These are phyloP conservation scores for Trichoderma aggressivum DNA, from an alignment of 2,329 filamentous ascomycete genomes.

Conservation along the genomic window DNA sequence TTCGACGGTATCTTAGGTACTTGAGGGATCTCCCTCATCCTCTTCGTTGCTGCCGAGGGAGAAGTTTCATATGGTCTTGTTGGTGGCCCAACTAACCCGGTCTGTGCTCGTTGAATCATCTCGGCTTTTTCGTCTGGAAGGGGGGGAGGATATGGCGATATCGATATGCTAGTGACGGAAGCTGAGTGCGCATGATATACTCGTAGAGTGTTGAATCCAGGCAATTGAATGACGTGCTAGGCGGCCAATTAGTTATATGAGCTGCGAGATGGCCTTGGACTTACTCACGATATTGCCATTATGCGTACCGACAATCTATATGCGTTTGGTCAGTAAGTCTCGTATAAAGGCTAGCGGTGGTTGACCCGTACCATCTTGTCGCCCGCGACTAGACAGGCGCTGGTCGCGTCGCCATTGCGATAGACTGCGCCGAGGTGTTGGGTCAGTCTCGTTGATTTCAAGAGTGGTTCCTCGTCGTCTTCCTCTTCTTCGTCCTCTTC, in stretches of 20 bases:
- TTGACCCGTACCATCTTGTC: slow-evolving; percentile 80
- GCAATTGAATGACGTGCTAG: slow-evolving; percentile 81
- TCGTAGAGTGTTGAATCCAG: slow-evolving; percentile 74
- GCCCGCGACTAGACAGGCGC: slow-evolving; percentile 81
- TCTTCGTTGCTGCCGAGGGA: slow-evolving; percentile 50
- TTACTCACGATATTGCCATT: slow-evolving; percentile 86
- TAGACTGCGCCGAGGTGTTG: slow-evolving; percentile 77
- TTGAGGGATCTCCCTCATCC: slow-evolving; percentile 48
- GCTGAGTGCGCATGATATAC: slow-evolving; percentile 92
- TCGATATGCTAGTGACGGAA: slow-evolving; percentile 83
- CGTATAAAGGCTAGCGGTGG: background rate
- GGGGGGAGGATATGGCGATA: slow-evolving; percentile 75
- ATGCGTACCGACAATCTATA: slow-evolving; percentile 84
- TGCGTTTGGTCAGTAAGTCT: slow-evolving; percentile 32
- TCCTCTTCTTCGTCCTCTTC: slow-evolving; percentile 73
- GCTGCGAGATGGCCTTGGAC: background rate
- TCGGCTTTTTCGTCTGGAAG: slow-evolving; percentile 46
- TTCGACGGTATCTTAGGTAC: slow-evolving; percentile 79
- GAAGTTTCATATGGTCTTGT: slow-evolving; percentile 38
- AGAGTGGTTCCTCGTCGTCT: slow-evolving; percentile 86
- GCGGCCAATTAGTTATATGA: slow-evolving; percentile 28
- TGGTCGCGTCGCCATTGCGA: slow-evolving; percentile 92
- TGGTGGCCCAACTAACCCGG: slow-evolving; percentile 31
- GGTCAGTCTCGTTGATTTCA: slow-evolving; percentile 90
- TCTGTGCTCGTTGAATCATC: slow-evolving; percentile 36